Conservation (phyloP, 1,284 basidiomycete species). For the Veloporphyrellus conicus region DNA sequence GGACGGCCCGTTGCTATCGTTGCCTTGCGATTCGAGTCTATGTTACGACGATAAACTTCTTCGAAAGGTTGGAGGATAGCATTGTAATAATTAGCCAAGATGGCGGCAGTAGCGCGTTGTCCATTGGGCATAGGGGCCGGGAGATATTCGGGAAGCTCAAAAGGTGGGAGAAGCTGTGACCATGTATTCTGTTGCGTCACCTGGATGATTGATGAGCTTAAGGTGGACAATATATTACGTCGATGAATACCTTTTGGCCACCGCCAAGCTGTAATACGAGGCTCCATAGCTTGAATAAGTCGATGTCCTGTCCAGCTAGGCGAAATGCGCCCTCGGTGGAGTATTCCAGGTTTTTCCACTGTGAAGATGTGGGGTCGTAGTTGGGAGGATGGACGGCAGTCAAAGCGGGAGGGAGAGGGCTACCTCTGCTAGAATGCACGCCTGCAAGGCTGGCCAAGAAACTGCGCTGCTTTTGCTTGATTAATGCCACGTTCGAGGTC, state of each 20-base stretch:
- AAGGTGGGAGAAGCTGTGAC: slow-evolving; percentile 49
- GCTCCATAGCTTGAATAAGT: slow-evolving; percentile 68
- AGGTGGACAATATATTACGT: slow-evolving; percentile 4
- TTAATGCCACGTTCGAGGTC: slow-evolving; percentile 25
- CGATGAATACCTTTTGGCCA: slow-evolving; percentile 44
- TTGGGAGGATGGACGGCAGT: slow-evolving; percentile 50
- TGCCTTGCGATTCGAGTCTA: slow-evolving; percentile 47
- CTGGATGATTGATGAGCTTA: slow-evolving; percentile 17
- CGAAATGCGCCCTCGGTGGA: slow-evolving; percentile 59
- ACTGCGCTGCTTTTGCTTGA: slow-evolving; percentile 50
- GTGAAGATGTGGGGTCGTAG: slow-evolving; percentile 58
- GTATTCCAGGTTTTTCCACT: slow-evolving; percentile 61
- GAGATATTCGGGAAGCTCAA: slow-evolving; percentile 63
- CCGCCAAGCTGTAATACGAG: slow-evolving; percentile 57
- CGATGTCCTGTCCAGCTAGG: slow-evolving; percentile 74
- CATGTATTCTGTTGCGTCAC: slow-evolving; percentile 43
- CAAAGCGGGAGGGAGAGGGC: slow-evolving; percentile 62
- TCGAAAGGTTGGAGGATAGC: slow-evolving; percentile 65
- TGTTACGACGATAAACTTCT: slow-evolving; percentile 57
- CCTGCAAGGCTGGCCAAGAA: slow-evolving; percentile 58
- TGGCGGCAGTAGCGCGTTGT: slow-evolving; percentile 43
- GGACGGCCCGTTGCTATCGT: slow-evolving; percentile 37
- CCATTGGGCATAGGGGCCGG: slow-evolving; percentile 42
- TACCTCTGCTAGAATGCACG: slow-evolving; percentile 50
- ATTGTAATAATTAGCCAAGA: slow-evolving; percentile 57